phyloP scores from a whole-genome alignment of 139 green algal genomes.

The Coccomyxa sp. region DNA sequence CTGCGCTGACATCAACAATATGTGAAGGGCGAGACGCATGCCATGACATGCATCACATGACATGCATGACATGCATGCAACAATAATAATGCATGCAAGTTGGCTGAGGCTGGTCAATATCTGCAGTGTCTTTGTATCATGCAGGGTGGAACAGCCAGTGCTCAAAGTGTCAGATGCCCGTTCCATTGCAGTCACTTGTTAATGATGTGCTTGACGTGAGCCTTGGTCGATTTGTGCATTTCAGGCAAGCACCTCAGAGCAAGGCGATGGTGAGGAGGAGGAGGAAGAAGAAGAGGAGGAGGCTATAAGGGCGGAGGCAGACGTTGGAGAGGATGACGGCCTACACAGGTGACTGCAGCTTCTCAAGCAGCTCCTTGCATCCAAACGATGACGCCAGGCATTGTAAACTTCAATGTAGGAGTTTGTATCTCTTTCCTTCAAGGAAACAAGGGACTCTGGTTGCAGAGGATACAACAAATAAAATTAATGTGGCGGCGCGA shows the following conservation, averaged over 20 bases:
- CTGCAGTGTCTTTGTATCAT: not conserved
- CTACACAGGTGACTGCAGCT: not conserved
- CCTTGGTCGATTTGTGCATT: not conserved
- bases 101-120: not conserved
- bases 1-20: too few species aligned
- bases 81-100: too few species aligned
- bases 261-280: slow-evolving; percentile 1
- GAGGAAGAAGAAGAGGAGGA: slow-evolving; percentile 19
- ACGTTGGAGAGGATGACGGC: not conserved
- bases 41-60: not conserved
- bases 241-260: not conserved
- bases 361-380: not conserved
- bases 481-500: too few species aligned
- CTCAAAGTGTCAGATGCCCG: not conserved
- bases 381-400: too few species aligned
- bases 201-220: not conserved
- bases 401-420: too few species aligned
- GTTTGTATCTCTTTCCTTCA: too few species aligned
- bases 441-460: too few species aligned
- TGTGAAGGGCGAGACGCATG: not conserved
- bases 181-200: not conserved
- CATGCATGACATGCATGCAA: not conserved
- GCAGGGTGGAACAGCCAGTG: not conserved
- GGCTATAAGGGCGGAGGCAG: not conserved
- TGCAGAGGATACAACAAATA: too few species aligned